Percentiles rank a stretch among this genome's conserved stretches.
These are phyloP conservation scores for Rhizopogon sp. DNA, from an alignment of 768 basidiomycete species.

Conservation along the genomic window DNA sequence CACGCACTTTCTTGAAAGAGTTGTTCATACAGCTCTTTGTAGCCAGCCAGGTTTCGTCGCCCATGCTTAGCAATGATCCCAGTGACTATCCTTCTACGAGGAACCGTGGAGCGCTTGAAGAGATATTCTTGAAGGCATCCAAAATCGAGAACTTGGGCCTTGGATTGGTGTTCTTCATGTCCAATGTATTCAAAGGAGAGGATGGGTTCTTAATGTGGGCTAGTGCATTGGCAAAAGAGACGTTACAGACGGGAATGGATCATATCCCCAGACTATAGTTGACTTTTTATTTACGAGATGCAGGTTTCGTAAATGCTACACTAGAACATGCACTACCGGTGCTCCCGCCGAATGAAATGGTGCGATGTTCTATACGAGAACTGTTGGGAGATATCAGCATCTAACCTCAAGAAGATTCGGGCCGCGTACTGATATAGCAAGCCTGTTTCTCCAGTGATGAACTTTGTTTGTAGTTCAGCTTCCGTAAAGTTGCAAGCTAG, in stretches of 20 bases:
- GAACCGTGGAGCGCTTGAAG: slow-evolving; percentile 62
- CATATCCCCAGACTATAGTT: slow-evolving; percentile 33
- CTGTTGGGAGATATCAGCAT: slow-evolving; percentile 31
- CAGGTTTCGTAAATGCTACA: slow-evolving; percentile 60
- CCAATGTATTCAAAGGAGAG: slow-evolving; percentile 35
- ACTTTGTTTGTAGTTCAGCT: slow-evolving; percentile 57
- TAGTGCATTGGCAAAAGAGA: slow-evolving; percentile 59
- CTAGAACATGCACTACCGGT: slow-evolving; percentile 67
- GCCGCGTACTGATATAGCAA: slow-evolving; percentile 59
- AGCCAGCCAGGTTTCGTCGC: slow-evolving; percentile 69
- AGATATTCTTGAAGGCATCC: slow-evolving; percentile 73
- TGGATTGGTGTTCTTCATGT: slow-evolving; percentile 73
- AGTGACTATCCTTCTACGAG: slow-evolving; percentile 37
- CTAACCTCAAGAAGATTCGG: background rate
- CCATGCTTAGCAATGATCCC: slow-evolving; percentile 41
- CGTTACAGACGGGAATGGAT: slow-evolving; percentile 61
- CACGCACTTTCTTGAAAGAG: slow-evolving; percentile 62
- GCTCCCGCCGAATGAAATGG: slow-evolving; percentile 72
- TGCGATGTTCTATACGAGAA: slow-evolving; percentile 68
- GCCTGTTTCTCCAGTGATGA: slow-evolving; percentile 41
- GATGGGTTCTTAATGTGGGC: slow-evolving; percentile 62
- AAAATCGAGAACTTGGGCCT: slow-evolving; percentile 61
- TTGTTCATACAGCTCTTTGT: slow-evolving; percentile 68
- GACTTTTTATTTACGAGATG: background rate
- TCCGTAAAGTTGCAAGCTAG: slow-evolving; percentile 84